Conservation (phyloP, 257 asterid species). For the Gynochthodes officinalis region DNA sequence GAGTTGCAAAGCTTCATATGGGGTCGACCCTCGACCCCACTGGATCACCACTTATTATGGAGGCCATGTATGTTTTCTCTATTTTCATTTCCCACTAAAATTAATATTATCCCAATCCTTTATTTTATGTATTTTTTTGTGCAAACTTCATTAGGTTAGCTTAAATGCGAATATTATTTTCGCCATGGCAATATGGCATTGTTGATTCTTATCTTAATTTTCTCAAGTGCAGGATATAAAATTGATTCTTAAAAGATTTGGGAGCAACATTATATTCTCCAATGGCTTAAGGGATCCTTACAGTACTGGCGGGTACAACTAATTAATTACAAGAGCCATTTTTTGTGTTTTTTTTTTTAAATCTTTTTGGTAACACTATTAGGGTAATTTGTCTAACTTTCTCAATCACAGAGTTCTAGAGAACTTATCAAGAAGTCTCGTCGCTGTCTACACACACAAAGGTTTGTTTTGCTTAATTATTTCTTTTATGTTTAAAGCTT, state of each 20-base stretch:
- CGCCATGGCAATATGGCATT: no score
- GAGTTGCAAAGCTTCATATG: constrained; percentile 22
- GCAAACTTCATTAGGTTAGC: no score
- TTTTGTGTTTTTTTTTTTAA: not conserved
- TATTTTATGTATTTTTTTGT: no score
- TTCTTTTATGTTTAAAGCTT: no score
- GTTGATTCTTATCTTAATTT: not conserved
- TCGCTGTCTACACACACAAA: constrained; percentile 46
- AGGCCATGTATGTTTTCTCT: constrained; percentile 31
- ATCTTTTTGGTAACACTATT: not conserved
- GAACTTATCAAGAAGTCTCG: constrained; percentile 38
- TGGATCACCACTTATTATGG: constrained; percentile 50
- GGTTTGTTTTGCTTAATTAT: constrained; percentile 30
- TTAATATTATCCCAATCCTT: no score
- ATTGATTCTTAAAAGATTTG: constrained; percentile 34
- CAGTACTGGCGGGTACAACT: constrained; percentile 52
- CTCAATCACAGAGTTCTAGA: constrained; percentile 36
- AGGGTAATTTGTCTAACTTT: not conserved
- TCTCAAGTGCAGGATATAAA: constrained; percentile 36
- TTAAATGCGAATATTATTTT: no score
- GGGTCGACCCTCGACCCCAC: constrained; percentile 43
- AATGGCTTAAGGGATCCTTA: constrained; percentile 49
- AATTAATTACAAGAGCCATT: no score
- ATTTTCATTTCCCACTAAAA: not conserved
- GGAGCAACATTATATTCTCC: constrained; percentile 49